Evolutionary conservation across 495 filamentous ascomycete genomes (phyloP).

Genomic region (Paragyromitra xinjiangensis): DNA sequence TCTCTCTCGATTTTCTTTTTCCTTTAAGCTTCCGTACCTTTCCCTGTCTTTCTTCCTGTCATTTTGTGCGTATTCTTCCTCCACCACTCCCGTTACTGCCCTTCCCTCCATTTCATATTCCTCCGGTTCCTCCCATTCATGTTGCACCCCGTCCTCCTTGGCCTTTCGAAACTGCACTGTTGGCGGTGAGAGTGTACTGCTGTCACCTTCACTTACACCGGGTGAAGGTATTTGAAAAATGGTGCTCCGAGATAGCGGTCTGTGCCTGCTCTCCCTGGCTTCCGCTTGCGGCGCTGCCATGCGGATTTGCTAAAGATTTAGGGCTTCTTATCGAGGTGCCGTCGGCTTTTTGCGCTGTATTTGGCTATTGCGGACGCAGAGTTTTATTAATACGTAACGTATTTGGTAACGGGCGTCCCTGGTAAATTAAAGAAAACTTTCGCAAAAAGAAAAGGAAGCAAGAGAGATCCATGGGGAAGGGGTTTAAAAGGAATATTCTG

Average conservation of each 20-base stretch:
- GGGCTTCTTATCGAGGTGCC: slow-evolving; percentile 22
- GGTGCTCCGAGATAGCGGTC: slow-evolving; percentile 11
- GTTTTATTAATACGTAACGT: slow-evolving; percentile 6
- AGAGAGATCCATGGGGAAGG: background rate
- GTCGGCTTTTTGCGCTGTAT: background rate
- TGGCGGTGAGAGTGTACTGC: slow-evolving; percentile 18
- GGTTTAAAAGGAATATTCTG: background rate
- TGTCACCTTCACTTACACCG: slow-evolving; percentile 14
- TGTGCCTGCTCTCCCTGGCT: slow-evolving; percentile 29
- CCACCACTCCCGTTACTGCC: background rate
- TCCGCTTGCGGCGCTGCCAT: slow-evolving; percentile 23
- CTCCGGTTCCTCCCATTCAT: background rate
- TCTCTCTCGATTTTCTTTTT: slow-evolving; percentile 5
- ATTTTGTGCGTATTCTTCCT: background rate
- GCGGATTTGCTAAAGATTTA: background rate
- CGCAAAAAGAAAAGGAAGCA: background rate
- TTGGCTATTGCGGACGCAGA: background rate
- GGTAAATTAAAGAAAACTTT: background rate
- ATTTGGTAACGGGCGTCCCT: background rate
- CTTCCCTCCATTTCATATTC: background rate
- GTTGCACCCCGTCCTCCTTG: background rate
- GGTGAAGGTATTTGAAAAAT: slow-evolving; percentile 22
- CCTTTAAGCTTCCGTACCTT: slow-evolving; percentile 4
- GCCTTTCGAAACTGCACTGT: background rate
- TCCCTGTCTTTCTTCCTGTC: slow-evolving; percentile 1